phyloP scores from a whole-genome alignment of 352 stramenopile genomes.

The Pythium insidiosum region DNA sequence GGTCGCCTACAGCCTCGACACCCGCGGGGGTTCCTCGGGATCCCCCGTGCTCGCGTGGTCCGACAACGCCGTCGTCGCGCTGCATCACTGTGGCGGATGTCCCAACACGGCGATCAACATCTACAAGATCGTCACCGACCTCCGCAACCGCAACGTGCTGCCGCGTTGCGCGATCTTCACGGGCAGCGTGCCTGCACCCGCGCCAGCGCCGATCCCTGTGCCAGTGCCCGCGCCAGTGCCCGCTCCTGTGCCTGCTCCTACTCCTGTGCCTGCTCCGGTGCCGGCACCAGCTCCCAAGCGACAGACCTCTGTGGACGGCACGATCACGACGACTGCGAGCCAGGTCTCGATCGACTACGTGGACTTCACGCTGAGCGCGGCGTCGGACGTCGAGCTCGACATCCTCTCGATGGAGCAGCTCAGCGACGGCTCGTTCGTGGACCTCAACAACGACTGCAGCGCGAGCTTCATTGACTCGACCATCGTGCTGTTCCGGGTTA shows the following conservation, averaged over 20 bases:
- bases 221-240: slow-evolving; percentile 1
- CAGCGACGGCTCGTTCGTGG: slow-evolving; percentile 22
- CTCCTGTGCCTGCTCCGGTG: too few species aligned
- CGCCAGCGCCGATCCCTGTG: background rate
- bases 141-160: slow-evolving; percentile 32
- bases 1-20: slow-evolving; percentile 67
- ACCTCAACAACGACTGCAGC: slow-evolving; percentile 70
- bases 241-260: background rate
- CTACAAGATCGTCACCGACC: slow-evolving; percentile 45
- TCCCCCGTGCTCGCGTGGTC: slow-evolving; percentile 47
- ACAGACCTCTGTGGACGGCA: slow-evolving; percentile 39
- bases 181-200: slow-evolving; percentile 2
- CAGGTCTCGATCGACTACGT: slow-evolving; percentile 60
- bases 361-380: slow-evolving; percentile 32
- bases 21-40: slow-evolving; percentile 56
- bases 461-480: slow-evolving; percentile 54
- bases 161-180: slow-evolving; percentile 29
- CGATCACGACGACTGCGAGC: slow-evolving; percentile 45
- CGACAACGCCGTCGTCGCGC: slow-evolving; percentile 55
- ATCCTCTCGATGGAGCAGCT: slow-evolving; percentile 56
- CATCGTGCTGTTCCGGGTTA: slow-evolving; percentile 43
- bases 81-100: slow-evolving; percentile 74
- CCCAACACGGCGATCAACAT: slow-evolving; percentile 69
- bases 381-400: slow-evolving; percentile 42
- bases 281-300: too few species aligned